phyloP scores from a whole-genome alignment of 495 filamentous ascomycete genomes.

The Penicillium antarcticum region DNA sequence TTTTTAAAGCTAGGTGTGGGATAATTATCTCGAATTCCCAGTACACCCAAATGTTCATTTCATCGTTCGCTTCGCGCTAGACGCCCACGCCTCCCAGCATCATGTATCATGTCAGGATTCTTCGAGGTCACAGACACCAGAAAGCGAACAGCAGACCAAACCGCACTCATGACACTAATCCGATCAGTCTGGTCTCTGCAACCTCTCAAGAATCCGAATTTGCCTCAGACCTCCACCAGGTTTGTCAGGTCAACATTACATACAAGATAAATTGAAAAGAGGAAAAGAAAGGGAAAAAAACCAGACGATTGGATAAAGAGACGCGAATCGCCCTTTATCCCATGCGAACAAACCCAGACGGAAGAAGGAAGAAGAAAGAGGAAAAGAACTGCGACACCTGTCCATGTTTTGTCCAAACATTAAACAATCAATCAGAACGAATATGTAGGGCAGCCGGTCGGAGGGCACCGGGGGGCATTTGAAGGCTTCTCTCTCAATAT shows the following conservation, averaged over 20 bases:
- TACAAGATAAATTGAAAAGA: slow-evolving; percentile 12
- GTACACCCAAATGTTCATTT: slow-evolving; percentile 8
- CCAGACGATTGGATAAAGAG: not conserved
- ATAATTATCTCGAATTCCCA: no score
- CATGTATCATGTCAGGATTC: slow-evolving; percentile 1
- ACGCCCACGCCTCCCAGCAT: not conserved
- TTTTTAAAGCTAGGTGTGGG: no score
- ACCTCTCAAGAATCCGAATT: slow-evolving; percentile 9
- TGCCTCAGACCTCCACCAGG: slow-evolving; percentile 11
- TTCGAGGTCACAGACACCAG: not conserved
- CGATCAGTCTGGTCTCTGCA: not conserved
- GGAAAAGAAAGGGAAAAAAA: slow-evolving; percentile 2
- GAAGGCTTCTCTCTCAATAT: not conserved
- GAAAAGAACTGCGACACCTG: not conserved
- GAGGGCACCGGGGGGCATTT: not conserved
- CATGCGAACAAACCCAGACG: slow-evolving; percentile 5
- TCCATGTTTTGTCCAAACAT: no score
- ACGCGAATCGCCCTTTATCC: not conserved
- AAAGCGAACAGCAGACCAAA: no score
- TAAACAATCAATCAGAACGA: not conserved
- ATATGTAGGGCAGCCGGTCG: not conserved
- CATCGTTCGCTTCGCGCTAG: slow-evolving; percentile 6
- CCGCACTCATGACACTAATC: no score
- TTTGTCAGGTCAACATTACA: slow-evolving; percentile 22
- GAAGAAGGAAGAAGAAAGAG: slow-evolving; percentile 8